Evolutionary conservation across 371 early-diverging fungal genomes (phyloP), one percentile per base, ranked within the genome.

Genomic region (Mucor sp.): DNA sequence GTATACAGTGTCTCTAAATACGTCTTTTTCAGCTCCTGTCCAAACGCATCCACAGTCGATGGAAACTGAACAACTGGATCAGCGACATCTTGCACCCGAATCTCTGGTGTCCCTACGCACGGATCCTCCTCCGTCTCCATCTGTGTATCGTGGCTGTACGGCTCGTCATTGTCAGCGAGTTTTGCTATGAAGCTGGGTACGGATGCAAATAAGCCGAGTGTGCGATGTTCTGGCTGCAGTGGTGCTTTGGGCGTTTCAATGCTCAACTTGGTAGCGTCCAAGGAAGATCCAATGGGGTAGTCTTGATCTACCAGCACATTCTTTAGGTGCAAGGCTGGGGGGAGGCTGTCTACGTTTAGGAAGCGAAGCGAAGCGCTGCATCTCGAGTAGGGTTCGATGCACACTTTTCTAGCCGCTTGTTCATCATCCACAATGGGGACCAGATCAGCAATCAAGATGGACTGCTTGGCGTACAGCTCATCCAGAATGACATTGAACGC

Each of bases 1-100:
- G 65, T 58, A 50, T 69, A 72, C 27, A 72, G 6, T n/a, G 61
- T 19, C 50, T 68, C 69, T 4, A 68, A 47, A 27, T 69, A 72
- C 9, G 69, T 43, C 15, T 50, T 41, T 28, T 69, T 43, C 12
- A 72, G 43, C 41, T 47, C 41, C 58, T 63, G 62, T 62, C 53
- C 68, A 27, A 68, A 43, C 32, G 58, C 41, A 50, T 63, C 15
- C 14, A 68, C 53, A 47, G 39, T 19, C 9, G 59, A n/a, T n/a
- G 68, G 68, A 2, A 68, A 50, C 11, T 33, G 47, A 47, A 63
- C 63, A 3, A 43, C 37, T 41, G 37, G 39, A 27, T 63, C 59
- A 0, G 27, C 50, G 9, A 6, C 17, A 6, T 56, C 21, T 25
- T 62, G 58, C 19, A 58, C 28, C 23, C 58, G 17, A 0, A 6